These are phyloP conservation scores for Auriculariales sp. DNA, from an alignment of 768 basidiomycete species.

Conservation along the genomic window DNA sequence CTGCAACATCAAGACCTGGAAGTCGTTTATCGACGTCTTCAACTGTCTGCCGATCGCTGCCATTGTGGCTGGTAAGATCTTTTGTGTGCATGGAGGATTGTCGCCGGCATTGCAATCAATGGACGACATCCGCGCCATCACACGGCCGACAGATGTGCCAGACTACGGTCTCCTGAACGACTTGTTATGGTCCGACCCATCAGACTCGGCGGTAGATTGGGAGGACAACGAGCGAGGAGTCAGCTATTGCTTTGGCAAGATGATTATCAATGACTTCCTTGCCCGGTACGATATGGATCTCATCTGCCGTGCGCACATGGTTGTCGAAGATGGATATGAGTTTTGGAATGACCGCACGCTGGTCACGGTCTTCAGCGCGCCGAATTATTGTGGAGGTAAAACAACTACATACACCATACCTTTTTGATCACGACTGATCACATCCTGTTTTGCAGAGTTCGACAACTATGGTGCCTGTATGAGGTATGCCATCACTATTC, in stretches of 20 bases:
- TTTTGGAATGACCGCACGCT: constrained; percentile 99
- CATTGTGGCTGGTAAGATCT: constrained; percentile 97
- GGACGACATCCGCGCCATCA: constrained; percentile 98
- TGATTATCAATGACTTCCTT: constrained; percentile 91
- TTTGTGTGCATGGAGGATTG: constrained; percentile 95
- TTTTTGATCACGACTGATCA: constrained; percentile 11
- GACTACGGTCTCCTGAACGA: constrained; percentile 97
- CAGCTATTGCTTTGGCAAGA: constrained; percentile 97
- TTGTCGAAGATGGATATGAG: constrained; percentile 98
- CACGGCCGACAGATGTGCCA: constrained; percentile 94
- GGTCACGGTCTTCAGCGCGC: constrained; percentile 97
- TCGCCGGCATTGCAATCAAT: constrained; percentile 87
- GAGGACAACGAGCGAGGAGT: constrained; percentile 99
- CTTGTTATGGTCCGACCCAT: constrained; percentile 95
- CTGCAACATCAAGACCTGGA: constrained; percentile 99
- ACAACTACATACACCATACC: constrained; percentile 10
- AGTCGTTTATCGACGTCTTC: constrained; percentile 98
- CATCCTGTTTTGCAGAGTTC: constrained; percentile 41
- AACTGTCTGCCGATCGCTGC: constrained; percentile 98
- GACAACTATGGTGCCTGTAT: constrained; percentile 93
- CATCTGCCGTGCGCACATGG: constrained; percentile 99
- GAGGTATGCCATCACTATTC: constrained; percentile 37
- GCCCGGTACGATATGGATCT: constrained; percentile 96
- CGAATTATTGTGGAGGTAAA: constrained; percentile 91
- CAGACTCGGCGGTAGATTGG: constrained; percentile 95